A percentile compares a stretch with the other conserved stretches of the same genome.
phyloP scores from a whole-genome alignment of 495 filamentous ascomycete species.

The Aspergillus affinis region DNA sequence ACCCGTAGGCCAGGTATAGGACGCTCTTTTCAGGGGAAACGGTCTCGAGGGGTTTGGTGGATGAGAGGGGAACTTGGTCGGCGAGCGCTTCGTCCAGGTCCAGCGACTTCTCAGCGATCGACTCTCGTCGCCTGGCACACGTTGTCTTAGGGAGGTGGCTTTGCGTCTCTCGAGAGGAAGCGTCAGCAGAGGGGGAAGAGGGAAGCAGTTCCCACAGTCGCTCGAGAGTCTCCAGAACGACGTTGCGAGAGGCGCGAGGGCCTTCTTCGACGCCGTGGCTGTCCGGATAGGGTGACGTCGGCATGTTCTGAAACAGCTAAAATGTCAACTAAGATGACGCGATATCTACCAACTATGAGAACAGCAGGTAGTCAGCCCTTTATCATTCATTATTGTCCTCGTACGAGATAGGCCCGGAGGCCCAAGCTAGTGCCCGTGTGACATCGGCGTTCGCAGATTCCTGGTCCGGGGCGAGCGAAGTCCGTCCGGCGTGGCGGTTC shows the following conservation, averaged over 20 bases:
- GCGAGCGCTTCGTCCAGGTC: not conserved
- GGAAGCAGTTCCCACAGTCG: not conserved
- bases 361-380: not conserved
- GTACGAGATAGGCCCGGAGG: not conserved
- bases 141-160: not conserved
- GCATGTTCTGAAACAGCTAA: not conserved
- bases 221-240: not conserved
- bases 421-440: no score
- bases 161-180: not conserved
- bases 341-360: no score
- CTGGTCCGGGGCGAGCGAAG: not conserved
- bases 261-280: not conserved
- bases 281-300: not conserved
- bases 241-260: not conserved
- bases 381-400: not conserved
- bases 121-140: not conserved
- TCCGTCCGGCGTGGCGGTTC: not conserved
- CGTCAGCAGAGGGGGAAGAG: not conserved
- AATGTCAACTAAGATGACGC: not conserved
- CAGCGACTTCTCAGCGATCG: not conserved
- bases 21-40: constrained; percentile 50
- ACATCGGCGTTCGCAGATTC: not conserved
- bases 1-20: constrained; percentile 93
- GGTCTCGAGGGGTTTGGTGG: constrained; percentile 15
- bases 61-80: not conserved